Conservation (phyloP, 352 stramenopile genomes). For the Phytophthora constricta region DNA sequence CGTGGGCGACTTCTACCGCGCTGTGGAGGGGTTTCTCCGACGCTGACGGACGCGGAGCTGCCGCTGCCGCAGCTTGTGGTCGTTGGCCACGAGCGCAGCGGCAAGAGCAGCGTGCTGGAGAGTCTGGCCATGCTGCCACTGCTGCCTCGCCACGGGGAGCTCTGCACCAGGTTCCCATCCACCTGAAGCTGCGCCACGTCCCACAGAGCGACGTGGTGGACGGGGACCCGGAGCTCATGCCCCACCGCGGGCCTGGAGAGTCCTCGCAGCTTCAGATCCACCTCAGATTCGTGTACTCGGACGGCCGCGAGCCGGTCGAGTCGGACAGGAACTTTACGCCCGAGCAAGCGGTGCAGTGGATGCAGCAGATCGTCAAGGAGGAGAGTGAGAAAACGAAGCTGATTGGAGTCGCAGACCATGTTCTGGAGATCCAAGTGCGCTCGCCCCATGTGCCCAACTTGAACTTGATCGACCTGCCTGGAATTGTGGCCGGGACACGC, state of each 20-base stretch:
- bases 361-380: conserved; percentile 41
- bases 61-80: conserved; percentile 48
- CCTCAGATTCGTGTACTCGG: conserved; percentile 40
- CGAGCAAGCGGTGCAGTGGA: conserved; percentile 37
- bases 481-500: conserved; percentile 42
- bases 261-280: conserved; percentile 24
- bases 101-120: conserved; percentile 60
- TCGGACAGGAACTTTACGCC: conserved; percentile 23
- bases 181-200: conserved; percentile 42
- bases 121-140: conserved; percentile 51
- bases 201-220: conserved; percentile 11
- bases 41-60: conserved; percentile 21
- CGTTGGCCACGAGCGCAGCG: conserved; percentile 53
- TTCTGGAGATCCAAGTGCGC: conserved; percentile 46
- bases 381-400: conserved; percentile 17
- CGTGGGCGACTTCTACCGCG: conserved; percentile 40
- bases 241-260: conserved; percentile 5
- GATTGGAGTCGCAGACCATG: conserved; percentile 42
- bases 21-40: conserved; percentile 29
- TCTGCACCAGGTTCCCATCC: conserved; percentile 55
- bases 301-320: conserved; percentile 31
- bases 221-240: conserved; percentile 32
- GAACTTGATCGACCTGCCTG: conserved; percentile 50
- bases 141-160: conserved; percentile 45
- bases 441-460: conserved; percentile 48